Evolutionary conservation across 106 monocot genomes (phyloP), one percentile per base, ranked within the genome.

Genomic region (Gastrodia elata): DNA sequence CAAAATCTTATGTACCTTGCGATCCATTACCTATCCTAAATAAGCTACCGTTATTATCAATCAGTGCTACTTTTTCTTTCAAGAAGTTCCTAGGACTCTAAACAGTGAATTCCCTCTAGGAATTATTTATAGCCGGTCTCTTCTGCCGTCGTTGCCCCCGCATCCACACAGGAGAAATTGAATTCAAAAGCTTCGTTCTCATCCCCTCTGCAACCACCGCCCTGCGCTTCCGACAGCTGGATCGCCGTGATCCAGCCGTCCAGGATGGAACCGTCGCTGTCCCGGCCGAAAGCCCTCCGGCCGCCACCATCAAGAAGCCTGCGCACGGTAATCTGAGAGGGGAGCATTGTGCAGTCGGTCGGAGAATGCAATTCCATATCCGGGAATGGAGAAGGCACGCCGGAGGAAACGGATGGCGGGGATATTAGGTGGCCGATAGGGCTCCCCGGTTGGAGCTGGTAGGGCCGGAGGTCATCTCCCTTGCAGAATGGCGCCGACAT

Each of bases 341-440:
- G 9, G 25, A 58, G 57, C 10, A 65, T 3, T 14, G 32, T 39
- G 10, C 37, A n/a, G 25, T 40, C 69, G 9, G 25, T 10, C 16
- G 57, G 30, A 72, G 71, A n/a, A 49, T 72, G 20, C 25, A 72
- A 48, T 43, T 72, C 71, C 43, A 49, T 28, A 34, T 72, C 71
- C 14, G 48, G 71, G n/a, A 72, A 49, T 43, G 71, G 71, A 34
- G 71, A 72, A 11, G 71, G 49, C 9, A 48, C 34, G 71, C 71
- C 71, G 3, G 71, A 72, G 41, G 25, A 40, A 30, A 48, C 34
- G 34, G 71, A 72, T 11, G 30, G 25, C 2, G 71, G 71, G 16
- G 71, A 72, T 10, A 72, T 72, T 24, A 72, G 32, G 71, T 72
- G 71, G n/a, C 71, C 27, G 15, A 72, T 49, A 33, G 71, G 71